Percentiles rank a stretch among this genome's conserved stretches.
These are phyloP conservation scores for Thermothelomyces thermophilus DNA, from an alignment of 2,329 filamentous ascomycete species.

Conservation along the genomic window DNA sequence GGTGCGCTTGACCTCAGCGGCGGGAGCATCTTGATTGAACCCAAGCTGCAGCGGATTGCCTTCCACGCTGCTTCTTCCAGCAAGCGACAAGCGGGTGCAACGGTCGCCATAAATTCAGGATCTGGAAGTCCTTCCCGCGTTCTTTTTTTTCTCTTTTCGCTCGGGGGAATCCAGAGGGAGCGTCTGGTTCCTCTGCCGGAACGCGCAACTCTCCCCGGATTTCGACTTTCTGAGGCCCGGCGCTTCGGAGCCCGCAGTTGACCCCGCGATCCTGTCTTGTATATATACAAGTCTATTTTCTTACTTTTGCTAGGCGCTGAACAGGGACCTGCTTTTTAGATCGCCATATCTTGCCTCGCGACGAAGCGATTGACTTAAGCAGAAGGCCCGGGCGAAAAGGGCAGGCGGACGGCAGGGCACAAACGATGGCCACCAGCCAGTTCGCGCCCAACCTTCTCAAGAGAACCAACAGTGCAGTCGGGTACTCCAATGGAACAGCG, in stretches of 20 bases:
- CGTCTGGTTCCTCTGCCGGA: not conserved
- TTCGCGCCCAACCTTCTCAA: constrained; percentile 38
- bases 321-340: too few species aligned
- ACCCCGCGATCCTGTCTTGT: too few species aligned
- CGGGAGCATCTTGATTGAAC: not conserved
- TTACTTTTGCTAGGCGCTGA: too few species aligned
- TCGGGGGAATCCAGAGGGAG: too few species aligned
- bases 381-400: too few species aligned
- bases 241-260: too few species aligned
- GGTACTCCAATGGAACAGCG: constrained; percentile 23
- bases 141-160: too few species aligned
- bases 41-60: not conserved
- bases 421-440: constrained; percentile 35
- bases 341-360: too few species aligned
- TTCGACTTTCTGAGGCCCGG: too few species aligned
- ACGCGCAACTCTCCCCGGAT: not conserved
- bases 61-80: not conserved
- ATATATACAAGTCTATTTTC: too few species aligned
- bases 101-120: not conserved
- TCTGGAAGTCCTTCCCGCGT: not conserved
- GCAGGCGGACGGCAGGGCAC: constrained; percentile 4
- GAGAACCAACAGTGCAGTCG: constrained; percentile 34
- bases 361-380: too few species aligned
- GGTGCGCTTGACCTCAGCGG: not conserved
- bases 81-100: not conserved